Evolutionary conservation across 495 filamentous ascomycete species (phyloP).

Genomic region (Daldinia concentrica): DNA sequence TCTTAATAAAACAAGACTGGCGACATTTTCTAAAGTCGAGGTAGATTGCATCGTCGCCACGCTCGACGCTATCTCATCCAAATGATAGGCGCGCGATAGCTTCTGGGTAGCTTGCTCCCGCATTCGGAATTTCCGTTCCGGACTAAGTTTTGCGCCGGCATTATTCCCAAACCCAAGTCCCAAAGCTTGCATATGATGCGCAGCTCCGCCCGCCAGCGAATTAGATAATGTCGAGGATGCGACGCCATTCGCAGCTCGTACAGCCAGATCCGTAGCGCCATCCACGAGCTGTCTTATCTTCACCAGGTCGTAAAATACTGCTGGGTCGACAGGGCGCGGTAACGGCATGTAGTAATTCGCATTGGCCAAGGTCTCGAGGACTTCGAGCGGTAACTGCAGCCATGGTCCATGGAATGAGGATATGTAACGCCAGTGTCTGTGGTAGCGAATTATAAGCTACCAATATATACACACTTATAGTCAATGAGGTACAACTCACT

Average conservation of each 20-base stretch:
- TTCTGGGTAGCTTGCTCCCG: conserved; percentile 79
- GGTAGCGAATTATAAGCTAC: conserved; percentile 18
- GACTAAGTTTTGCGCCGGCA: conserved; percentile 71
- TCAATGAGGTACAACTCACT: conserved; percentile 57
- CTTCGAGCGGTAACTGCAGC: conserved; percentile 84
- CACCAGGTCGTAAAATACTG: conserved; percentile 82
- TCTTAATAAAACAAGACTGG: conserved; percentile 73
- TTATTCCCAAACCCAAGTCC: conserved; percentile 68
- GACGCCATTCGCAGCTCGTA: conserved; percentile 76
- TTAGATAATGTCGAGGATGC: conserved; percentile 68
- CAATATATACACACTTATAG: conserved; percentile 11
- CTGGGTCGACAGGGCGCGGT: conserved; percentile 79
- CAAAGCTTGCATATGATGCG: conserved; percentile 64
- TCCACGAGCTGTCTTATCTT: conserved; percentile 81
- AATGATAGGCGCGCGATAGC: conserved; percentile 74
- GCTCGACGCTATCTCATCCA: conserved; percentile 82
- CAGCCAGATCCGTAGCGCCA: conserved; percentile 77
- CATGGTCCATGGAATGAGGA: conserved; percentile 85
- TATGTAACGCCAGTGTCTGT: conserved; percentile 83
- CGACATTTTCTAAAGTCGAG: conserved; percentile 80
- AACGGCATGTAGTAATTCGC: conserved; percentile 78
- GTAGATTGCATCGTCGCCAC: conserved; percentile 85
- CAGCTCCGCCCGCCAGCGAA: conserved; percentile 57
- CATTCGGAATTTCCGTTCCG: conserved; percentile 78
- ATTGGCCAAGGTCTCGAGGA: conserved; percentile 79